Evolutionary conservation across 352 stramenopile species (phyloP).

Genomic region (Aphanomyces cochlioides): DNA sequence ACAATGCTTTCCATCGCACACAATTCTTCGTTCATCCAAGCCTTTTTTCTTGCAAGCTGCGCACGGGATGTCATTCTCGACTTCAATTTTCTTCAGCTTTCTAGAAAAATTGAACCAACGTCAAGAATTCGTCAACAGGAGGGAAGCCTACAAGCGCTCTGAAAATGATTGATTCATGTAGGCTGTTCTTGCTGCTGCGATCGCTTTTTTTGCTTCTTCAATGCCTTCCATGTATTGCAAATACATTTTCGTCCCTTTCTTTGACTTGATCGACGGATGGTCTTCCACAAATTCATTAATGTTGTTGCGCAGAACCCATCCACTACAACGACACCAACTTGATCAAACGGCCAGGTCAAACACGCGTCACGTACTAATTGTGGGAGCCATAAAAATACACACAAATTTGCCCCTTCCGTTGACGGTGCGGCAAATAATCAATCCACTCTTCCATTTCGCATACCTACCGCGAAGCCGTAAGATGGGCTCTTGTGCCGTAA

Average conservation of each 20-base stretch:
- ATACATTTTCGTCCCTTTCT: constrained; percentile 21
- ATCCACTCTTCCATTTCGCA: constrained; percentile 77
- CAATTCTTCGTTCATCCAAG: constrained; percentile 72
- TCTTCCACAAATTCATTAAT: constrained; percentile 73
- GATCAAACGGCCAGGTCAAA: no score
- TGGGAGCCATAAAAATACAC: constrained; percentile 85
- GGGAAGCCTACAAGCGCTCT: constrained; percentile 65
- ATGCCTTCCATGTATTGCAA: constrained; percentile 41
- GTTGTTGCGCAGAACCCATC: constrained; percentile 66
- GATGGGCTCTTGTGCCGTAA: no score
- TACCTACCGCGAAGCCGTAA: constrained; percentile 42
- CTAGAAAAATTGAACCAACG: constrained; percentile 32
- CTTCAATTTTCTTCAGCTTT: constrained; percentile 62
- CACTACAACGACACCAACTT: constrained; percentile 36
- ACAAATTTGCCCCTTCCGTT: constrained; percentile 70
- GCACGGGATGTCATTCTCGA: constrained; percentile 67
- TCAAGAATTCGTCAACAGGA: background rate
- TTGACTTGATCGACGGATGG: constrained; percentile 34
- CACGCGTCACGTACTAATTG: constrained; percentile 67
- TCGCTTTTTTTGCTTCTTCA: constrained; percentile 65
- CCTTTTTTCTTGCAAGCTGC: constrained; percentile 77
- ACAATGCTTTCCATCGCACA: constrained; percentile 80
- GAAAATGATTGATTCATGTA: constrained; percentile 47
- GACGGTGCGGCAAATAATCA: constrained; percentile 71
- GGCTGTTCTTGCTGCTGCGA: constrained; percentile 67